phyloP scores from a whole-genome alignment of 192 early-diverging fungal species.

The Gaertneriomyces semiglobifer region DNA sequence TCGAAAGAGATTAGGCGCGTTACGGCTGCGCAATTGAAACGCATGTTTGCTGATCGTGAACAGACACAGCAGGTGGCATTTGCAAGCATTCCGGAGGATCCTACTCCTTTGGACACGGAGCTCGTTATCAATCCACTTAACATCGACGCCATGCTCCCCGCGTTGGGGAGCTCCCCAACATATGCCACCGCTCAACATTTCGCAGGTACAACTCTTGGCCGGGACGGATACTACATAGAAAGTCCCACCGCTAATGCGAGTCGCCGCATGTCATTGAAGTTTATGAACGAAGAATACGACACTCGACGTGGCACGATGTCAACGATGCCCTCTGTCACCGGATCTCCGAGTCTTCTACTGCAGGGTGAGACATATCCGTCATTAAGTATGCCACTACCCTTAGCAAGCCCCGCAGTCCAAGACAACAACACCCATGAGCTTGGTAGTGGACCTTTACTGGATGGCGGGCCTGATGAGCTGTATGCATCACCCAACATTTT shows the following conservation, averaged over 20 bases:
- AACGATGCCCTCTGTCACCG: too few relatives aligned
- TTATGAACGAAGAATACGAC: conserved; percentile 40
- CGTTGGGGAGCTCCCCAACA: conserved; percentile 45
- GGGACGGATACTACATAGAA: conserved; percentile 35
- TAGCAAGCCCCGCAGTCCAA: too few relatives aligned
- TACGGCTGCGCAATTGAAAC: conserved; percentile 59
- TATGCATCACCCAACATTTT: too few relatives aligned
- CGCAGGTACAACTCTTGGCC: conserved; percentile 7
- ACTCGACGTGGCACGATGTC: too few relatives aligned
- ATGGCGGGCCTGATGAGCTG: too few relatives aligned
- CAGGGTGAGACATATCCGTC: too few relatives aligned
- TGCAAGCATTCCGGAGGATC: conserved; percentile 17
- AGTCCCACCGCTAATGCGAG: conserved; percentile 37
- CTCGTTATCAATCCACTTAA: conserved; percentile 17
- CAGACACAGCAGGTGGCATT: conserved; percentile 7
- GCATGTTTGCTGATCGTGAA: conserved; percentile 62
- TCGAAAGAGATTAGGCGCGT: conserved; percentile 61
- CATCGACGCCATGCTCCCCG: conserved; percentile 36
- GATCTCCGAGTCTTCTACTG: too few relatives aligned
- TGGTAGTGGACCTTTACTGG: too few relatives aligned
- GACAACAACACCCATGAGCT: too few relatives aligned
- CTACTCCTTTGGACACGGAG: conserved; percentile 27
- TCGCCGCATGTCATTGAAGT: conserved; percentile 50
- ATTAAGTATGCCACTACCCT: too few relatives aligned
- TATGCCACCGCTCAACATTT: conserved; percentile 22